A percentile compares a stretch with the other conserved stretches of the same genome.
Evolutionary conservation across 345 rosid genomes (phyloP).

Genomic region (Ceriops tagal): DNA sequence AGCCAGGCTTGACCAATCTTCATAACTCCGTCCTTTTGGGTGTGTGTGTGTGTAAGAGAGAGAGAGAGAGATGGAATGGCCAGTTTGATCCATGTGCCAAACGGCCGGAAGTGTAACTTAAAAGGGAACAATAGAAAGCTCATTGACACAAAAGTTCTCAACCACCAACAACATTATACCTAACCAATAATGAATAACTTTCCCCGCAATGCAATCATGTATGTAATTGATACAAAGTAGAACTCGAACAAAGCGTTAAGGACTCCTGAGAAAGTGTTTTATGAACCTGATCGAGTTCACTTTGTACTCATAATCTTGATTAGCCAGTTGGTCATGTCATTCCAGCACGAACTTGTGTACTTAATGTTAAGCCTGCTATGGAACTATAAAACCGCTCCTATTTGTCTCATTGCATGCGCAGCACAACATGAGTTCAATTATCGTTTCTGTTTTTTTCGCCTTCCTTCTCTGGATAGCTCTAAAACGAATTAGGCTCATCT

Average conservation of each 20-base stretch:
- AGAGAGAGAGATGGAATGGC: conserved; percentile 12
- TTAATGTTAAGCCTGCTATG: not conserved
- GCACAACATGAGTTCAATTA: too few relatives aligned
- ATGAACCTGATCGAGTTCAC: not conserved
- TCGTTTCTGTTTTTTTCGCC: too few relatives aligned
- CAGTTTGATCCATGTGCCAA: conserved; percentile 32
- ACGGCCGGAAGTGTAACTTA: conserved; percentile 32
- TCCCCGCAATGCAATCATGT: conserved; percentile 14
- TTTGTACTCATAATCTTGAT: too few relatives aligned
- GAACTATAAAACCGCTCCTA: not conserved
- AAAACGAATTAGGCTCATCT: conserved; percentile 15
- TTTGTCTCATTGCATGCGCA: not conserved
- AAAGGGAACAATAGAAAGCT: conserved; percentile 30
- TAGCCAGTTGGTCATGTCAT: conserved; percentile 33
- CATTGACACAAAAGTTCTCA: conserved; percentile 17
- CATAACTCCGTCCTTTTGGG: too few relatives aligned
- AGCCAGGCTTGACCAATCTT: too few relatives aligned
- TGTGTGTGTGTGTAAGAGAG: not conserved
- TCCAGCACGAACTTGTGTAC: not conserved
- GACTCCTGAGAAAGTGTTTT: conserved; percentile 3
- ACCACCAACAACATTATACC: conserved; percentile 28
- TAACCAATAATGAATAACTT: conserved; percentile 26
- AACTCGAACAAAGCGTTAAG: conserved; percentile 3
- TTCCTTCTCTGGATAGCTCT: too few relatives aligned
- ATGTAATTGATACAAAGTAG: not conserved